Conservation (phyloP, 805 yeast species). For the Diddensiella santjacobensis region DNA sequence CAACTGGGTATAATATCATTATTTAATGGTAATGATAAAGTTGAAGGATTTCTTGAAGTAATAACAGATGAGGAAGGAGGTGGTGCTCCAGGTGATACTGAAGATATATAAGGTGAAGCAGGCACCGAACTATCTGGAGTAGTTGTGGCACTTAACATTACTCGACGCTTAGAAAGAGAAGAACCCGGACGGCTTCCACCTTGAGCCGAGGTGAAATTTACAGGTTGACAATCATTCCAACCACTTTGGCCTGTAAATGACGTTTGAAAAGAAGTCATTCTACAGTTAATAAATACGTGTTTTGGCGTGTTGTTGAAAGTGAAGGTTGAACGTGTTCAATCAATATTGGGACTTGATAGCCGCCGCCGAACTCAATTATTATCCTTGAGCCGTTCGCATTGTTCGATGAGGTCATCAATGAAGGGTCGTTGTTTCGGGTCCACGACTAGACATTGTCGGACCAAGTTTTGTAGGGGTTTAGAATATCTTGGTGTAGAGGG, state of each 20-base stretch:
- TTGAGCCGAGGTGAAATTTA: slow-evolving; percentile 19
- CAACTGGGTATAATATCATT: too few relatives aligned
- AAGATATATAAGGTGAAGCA: slow-evolving; percentile 8
- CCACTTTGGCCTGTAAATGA: slow-evolving; percentile 34
- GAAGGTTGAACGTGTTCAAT: too few relatives aligned
- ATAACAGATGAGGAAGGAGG: slow-evolving; percentile 8
- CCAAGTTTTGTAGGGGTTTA: slow-evolving; percentile 50
- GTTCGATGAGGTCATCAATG: slow-evolving; percentile 38
- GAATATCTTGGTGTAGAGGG: slow-evolving; percentile 55
- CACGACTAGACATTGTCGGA: slow-evolving; percentile 56
- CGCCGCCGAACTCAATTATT: too few relatives aligned
- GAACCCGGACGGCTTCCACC: slow-evolving; percentile 1
- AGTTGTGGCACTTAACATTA: not conserved
- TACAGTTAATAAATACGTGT: too few relatives aligned
- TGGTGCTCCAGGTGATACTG: not conserved
- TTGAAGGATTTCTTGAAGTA: not conserved
- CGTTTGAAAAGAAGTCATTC: slow-evolving; percentile 19
- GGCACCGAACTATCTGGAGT: not conserved
- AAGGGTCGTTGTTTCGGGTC: slow-evolving; percentile 62
- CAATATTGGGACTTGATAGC: too few relatives aligned
- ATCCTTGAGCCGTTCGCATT: slow-evolving; percentile 5
- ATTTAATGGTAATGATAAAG: not conserved
- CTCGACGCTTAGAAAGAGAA: not conserved
- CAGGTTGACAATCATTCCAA: slow-evolving; percentile 61
- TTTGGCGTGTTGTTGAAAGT: too few relatives aligned